Percentiles rank a stretch among this genome's conserved stretches.
Evolutionary conservation across 2,329 filamentous ascomycete species (phyloP).

Genomic region (Arachnomyces sp.): DNA sequence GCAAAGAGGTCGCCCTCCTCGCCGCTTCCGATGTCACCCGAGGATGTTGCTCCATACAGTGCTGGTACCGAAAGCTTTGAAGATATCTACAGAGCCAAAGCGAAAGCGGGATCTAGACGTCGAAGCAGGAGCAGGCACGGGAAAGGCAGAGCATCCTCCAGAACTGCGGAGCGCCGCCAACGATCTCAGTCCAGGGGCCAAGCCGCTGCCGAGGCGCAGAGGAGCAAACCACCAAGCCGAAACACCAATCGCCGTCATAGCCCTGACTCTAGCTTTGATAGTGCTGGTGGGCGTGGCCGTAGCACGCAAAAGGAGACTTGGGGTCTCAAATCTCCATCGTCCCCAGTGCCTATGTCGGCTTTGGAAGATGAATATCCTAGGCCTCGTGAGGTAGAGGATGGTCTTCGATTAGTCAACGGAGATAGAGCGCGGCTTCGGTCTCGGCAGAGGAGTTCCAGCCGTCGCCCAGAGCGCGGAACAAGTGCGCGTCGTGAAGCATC

Average conservation of each 20-base stretch:
- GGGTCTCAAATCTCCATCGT: conserved; percentile 64
- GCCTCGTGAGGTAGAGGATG: conserved; percentile 56
- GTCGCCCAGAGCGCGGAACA: conserved; percentile 36
- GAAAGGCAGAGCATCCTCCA: conserved; percentile 22
- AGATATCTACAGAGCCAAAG: conserved; percentile 39
- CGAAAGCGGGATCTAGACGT: conserved; percentile 22
- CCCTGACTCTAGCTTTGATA: conserved; percentile 23
- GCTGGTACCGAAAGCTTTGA: conserved; percentile 40
- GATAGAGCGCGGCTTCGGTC: conserved; percentile 38
- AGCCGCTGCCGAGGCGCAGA: conserved; percentile 19
- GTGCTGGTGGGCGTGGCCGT: conserved; percentile 44
- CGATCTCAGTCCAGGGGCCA: conserved; percentile 27
- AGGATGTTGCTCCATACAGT: conserved; percentile 54
- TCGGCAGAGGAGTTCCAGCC: conserved; percentile 45
- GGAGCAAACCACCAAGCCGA: conserved; percentile 29
- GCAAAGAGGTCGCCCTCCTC: conserved; percentile 85
- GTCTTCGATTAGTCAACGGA: conserved; percentile 35
- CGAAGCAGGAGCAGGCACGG: conserved; percentile 48
- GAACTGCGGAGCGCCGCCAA: conserved; percentile 20
- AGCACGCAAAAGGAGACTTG: conserved; percentile 54
- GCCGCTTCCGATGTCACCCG: conserved; percentile 87
- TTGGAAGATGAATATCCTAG: conserved; percentile 47
- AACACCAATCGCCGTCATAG: conserved; percentile 32
- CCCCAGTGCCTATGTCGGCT: conserved; percentile 65
- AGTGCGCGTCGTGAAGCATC: conserved; percentile 39